Evolutionary conservation across 305 asterid species (phyloP).

Genomic region (Rubia tinctorum): DNA sequence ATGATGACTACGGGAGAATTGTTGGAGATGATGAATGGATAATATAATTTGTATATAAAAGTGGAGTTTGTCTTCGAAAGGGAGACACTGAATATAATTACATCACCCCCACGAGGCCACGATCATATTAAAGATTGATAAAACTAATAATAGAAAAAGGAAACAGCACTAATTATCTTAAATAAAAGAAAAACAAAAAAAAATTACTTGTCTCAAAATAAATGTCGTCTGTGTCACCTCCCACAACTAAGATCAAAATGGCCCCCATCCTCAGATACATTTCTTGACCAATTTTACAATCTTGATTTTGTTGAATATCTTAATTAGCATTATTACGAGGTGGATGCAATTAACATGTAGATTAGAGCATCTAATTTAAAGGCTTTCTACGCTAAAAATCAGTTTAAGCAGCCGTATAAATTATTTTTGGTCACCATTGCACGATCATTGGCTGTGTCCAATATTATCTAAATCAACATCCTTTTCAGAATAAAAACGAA

Average conservation of each 20-base stretch:
- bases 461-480: no score
- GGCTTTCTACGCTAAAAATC: slow-evolving; percentile 5
- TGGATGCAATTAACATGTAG: not conserved
- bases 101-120: not conserved
- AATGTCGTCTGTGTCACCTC: not conserved
- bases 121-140: not conserved
- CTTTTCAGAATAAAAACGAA: no score
- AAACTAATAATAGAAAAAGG: not conserved
- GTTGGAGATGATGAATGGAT: no score
- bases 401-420: slow-evolving; percentile 4
- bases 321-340: not conserved
- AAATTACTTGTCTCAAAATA: not conserved
- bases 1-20: not conserved
- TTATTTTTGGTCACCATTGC: not conserved
- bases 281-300: not conserved
- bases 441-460: not conserved
- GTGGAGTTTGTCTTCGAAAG: not conserved
- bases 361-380: not conserved
- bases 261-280: not conserved
- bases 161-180: not conserved
- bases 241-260: not conserved
- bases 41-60: not conserved
- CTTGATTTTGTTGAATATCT: not conserved
- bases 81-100: not conserved
- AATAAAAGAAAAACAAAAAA: not conserved